Evolutionary conservation across 73 alveolate species (phyloP), one percentile per base, ranked within the genome.

Genomic region (Symbiodinium natans): DNA sequence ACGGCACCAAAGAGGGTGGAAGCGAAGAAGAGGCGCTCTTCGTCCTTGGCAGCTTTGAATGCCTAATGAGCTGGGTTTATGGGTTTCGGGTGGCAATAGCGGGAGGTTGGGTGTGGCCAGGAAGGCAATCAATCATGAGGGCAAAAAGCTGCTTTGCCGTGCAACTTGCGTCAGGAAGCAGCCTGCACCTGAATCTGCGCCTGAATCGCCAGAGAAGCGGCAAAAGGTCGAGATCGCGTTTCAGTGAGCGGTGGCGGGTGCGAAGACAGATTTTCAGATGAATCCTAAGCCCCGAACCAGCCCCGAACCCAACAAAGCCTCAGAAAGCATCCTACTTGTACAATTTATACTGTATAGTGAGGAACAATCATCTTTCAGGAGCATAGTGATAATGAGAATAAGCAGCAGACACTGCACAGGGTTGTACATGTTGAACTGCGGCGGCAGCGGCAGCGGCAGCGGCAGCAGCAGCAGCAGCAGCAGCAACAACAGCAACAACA

Each of bases 201-300:
- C 86, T 3, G 68, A 52, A 17, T 52, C 68, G 19, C 87, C 87
- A 31, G 88, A 84, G 38, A 90, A 90, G 88, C 75, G 77, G 80
- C 97, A 90, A 39, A 90, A 90, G 88, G 97, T 73, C 36, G 97
- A 90, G 77, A 71, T 90, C 38, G 88, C 75, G 41, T 90, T 90
- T 33, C 97, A 90, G 41, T 90, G 43, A 73, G 84, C 41, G 17
- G 84, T 21, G 8, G 40, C 41, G 11, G 36, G 36, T 2, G 23
- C 17, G 63, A 48, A 48, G 23, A 48, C 63, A 48, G 8, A 10
- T 10, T 48, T 48, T 48, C 17, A 10, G 63, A 17, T 48, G 8
- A 10, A 17, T 17, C 17, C 17, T 17, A 10, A 10, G 23, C 17
- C 17, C 17, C 17, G 8, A 17, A 17, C 17, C 17, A 17, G 63